Conservation (phyloP, 345 rosid genomes). For the Brassica juncea region DNA sequence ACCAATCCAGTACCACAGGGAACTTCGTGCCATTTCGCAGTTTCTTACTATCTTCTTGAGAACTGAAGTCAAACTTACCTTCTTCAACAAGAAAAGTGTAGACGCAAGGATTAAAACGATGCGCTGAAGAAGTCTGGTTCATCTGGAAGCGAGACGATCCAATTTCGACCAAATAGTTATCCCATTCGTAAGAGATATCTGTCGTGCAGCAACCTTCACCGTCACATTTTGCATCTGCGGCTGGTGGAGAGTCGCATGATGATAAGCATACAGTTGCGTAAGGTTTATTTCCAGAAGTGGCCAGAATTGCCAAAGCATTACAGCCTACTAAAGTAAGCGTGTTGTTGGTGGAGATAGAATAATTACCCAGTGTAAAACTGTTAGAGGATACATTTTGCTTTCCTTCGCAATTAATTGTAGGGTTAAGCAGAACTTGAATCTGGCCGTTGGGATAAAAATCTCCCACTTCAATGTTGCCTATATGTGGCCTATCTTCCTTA, state of each 20-base stretch:
- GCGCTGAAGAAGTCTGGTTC: too few relatives aligned
- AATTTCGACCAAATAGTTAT: too few relatives aligned
- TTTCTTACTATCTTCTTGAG: too few relatives aligned
- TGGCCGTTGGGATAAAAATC: background rate
- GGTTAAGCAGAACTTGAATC: background rate
- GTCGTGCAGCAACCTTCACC: slow-evolving; percentile 42
- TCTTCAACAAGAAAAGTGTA: too few relatives aligned
- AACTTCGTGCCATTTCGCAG: too few relatives aligned
- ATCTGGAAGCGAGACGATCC: too few relatives aligned
- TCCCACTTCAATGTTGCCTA: too few relatives aligned
- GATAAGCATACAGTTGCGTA: slow-evolving; percentile 13
- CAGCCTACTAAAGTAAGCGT: slow-evolving; percentile 43
- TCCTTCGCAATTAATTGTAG: too few relatives aligned
- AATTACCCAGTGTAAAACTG: background rate
- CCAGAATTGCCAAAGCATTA: slow-evolving; percentile 14
- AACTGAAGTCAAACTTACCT: too few relatives aligned
- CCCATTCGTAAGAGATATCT: too few relatives aligned
- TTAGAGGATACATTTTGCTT: background rate
- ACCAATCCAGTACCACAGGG: too few relatives aligned
- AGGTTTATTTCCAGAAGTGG: background rate
- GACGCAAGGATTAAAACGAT: too few relatives aligned
- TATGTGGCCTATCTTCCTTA: background rate
- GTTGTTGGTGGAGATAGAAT: slow-evolving; percentile 21
- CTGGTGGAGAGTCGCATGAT: background rate
- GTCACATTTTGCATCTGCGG: background rate